Base-by-base conservation (phyloP, 2,329 filamentous ascomycete species). In the Cercospora brassicicola region DNA sequence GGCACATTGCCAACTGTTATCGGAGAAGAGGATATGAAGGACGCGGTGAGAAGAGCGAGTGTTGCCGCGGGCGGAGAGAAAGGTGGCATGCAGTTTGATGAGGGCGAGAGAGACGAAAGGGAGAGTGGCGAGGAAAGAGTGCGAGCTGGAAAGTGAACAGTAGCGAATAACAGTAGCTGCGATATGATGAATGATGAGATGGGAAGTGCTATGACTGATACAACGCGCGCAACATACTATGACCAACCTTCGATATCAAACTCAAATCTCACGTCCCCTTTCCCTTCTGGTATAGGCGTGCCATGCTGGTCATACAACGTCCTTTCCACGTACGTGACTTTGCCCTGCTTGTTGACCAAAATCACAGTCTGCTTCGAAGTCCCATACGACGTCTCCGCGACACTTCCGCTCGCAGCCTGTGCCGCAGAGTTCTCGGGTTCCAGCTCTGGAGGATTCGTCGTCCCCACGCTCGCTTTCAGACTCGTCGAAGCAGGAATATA, bases 361-460 rank as follows among this genome's bases (percentile, higher is more conserved):
- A 90, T 80, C 7, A 90, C 79, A 0, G 86, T 88, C 75, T 90
- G 88, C 77, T 88, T 88, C 75, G 89, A 86, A 2, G 88, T 90
- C 0, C 88, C 88, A 74, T 90, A 90, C 7, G 84, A 78, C 0
- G 85, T 86, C 5, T 72, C 55, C 9, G 68, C 62, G 4, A 64
- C 48, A 8, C 10, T 55, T 18, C 51, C 61, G 30, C 51, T 62
- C n/a, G 39, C 39, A 30, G 36, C n/a, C 7, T 53, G 18, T 2
- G 26, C 13, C 20, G 61, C 31, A n/a, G 45, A 28, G 20, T 8
- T 68, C n/a, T 70, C 39, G 4, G 39, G 30, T n/a, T 76, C 73
- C 39, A 78, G 33, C 11, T 36, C 67, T 11, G 70, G 62, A 11
- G 71, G 62, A 51, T 70, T 65, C 6, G 69, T 70, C n/a, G 62